Evolutionary conservation across 164 flowering plant genomes (phyloP), one percentile per base, ranked within the genome.

Genomic region (Stephania yunnanensis): DNA sequence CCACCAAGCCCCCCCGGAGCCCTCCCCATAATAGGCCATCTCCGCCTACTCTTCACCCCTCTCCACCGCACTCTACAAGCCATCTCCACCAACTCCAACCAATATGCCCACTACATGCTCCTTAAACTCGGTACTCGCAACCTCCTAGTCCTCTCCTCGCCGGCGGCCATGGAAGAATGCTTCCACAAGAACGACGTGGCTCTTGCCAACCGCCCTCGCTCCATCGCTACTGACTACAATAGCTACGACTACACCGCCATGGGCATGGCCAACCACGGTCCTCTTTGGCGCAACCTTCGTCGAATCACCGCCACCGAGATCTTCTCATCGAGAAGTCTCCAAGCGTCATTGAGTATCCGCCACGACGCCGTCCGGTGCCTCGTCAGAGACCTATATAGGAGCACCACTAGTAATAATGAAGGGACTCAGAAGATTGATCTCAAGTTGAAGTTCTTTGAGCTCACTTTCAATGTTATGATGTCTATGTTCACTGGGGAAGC

Each of bases 21-120:
- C 42, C 61, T 71, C 22, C 73, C 73, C 15, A 48, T 71, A 9
- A 46, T 71, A 7, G 73, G 73, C 52, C 73, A 71, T 30, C 19
- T 71, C 19, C 61, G 50, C 52, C 58, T 71, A 36, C 42, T 36
- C 42, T 36, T 4, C n/a, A 50, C 12, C 48, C 84, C 12, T 80
- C 85, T n/a, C 71, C 80, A 67, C 50, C 70, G 55, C 31, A 79
- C 15, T 9, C 12, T 46, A 46, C 55, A 71, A 20, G 20, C 10
- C 5, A 30, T 71, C 42, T 36, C 42, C 42, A 36, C 42, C 42
- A 36, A 36, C n/a, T 48, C 13, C 4, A 7, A 13, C 15, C 53
- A 46, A 22, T 71, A 71, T 15, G 73, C 61, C 22, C 73, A 29
- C 8, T 12, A 46, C 42, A 36, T 36, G 42, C 42, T 36, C 42